These are phyloP conservation scores for Linnemannia elongata DNA, from an alignment of 192 early-diverging fungal species.

Conservation along the genomic window DNA sequence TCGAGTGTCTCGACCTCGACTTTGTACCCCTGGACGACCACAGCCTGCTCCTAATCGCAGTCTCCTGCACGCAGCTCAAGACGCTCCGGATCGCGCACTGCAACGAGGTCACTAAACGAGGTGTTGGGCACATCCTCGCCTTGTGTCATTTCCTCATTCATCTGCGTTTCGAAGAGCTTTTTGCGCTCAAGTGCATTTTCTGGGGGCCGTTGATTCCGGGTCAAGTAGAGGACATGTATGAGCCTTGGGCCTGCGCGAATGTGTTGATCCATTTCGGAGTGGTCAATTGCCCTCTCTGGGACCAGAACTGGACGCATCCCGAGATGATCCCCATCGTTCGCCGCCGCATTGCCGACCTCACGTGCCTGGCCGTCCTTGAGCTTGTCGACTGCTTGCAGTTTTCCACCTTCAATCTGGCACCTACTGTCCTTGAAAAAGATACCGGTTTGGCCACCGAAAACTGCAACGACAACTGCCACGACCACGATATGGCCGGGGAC, in stretches of 20 bases:
- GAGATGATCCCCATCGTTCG: no score
- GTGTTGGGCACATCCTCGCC: neutral
- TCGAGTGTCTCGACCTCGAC: neutral
- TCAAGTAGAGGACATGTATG: neutral
- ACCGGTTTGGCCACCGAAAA: no score
- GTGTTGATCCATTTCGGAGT: neutral
- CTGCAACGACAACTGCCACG: no score
- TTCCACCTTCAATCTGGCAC: no score
- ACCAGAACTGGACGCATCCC: neutral
- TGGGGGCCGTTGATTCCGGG: neutral
- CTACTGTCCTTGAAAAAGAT: no score
- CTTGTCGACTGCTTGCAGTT: no score
- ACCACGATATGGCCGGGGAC: no score
- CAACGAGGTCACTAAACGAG: neutral
- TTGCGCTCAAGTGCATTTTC: neutral
- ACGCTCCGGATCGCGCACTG: neutral
- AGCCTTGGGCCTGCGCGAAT: neutral
- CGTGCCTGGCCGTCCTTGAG: no score
- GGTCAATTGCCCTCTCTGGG: neutral
- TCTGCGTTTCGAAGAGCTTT: neutral
- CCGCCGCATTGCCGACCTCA: no score
- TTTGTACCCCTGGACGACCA: neutral
- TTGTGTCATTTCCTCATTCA: neutral
- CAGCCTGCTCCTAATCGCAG: neutral
- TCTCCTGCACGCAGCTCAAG: neutral